Evolutionary conservation across 2,329 filamentous ascomycete genomes (phyloP).

Genomic region (Ophiostoma himal-ulmi): DNA sequence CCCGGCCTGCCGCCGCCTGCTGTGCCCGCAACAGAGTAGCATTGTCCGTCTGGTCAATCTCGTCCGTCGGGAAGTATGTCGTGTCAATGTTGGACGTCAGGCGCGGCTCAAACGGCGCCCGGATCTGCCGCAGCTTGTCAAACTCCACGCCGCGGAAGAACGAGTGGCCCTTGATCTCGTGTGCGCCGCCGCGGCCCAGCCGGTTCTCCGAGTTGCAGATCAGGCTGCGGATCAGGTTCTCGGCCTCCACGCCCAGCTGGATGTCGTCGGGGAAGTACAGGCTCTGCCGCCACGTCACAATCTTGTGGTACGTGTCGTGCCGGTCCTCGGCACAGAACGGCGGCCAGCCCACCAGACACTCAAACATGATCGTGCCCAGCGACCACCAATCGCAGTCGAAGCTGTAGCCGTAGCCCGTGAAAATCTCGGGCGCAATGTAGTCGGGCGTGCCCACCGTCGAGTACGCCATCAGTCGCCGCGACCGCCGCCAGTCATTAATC

Average conservation of each 20-base stretch:
- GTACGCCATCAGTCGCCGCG: slow-evolving; percentile 90
- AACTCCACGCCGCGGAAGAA: slow-evolving; percentile 98
- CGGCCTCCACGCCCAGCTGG: slow-evolving; percentile 78
- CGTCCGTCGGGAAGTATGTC: slow-evolving; percentile 97
- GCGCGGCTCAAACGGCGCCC: slow-evolving; percentile 92
- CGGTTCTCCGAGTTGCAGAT: slow-evolving; percentile 92
- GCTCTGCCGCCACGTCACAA: slow-evolving; percentile 95
- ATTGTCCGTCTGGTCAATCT: slow-evolving; percentile 95
- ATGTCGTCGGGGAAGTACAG: slow-evolving; percentile 96
- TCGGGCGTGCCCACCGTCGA: slow-evolving; percentile 97
- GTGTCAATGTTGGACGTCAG: slow-evolving; percentile 91
- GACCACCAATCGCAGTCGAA: slow-evolving; percentile 99
- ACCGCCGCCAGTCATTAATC: slow-evolving; percentile 98
- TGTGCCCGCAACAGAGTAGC: slow-evolving; percentile 80
- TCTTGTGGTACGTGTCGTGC: slow-evolving; percentile 97
- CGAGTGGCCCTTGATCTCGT: slow-evolving; percentile 86
- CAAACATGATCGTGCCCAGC: slow-evolving; percentile 98
- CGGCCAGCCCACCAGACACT: slow-evolving; percentile 96
- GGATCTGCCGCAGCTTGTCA: slow-evolving; percentile 84
- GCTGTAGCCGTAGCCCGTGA: slow-evolving; percentile 91
- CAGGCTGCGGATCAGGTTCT: slow-evolving; percentile 86
- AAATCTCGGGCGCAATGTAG: slow-evolving; percentile 98
- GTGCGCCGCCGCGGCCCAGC: slow-evolving; percentile 76
- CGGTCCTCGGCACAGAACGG: slow-evolving; percentile 98
- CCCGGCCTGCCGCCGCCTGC: slow-evolving; percentile 59